Evolutionary conservation across 176 grass and related monocot species (phyloP).

Genomic region (Oryza coarctata): DNA sequence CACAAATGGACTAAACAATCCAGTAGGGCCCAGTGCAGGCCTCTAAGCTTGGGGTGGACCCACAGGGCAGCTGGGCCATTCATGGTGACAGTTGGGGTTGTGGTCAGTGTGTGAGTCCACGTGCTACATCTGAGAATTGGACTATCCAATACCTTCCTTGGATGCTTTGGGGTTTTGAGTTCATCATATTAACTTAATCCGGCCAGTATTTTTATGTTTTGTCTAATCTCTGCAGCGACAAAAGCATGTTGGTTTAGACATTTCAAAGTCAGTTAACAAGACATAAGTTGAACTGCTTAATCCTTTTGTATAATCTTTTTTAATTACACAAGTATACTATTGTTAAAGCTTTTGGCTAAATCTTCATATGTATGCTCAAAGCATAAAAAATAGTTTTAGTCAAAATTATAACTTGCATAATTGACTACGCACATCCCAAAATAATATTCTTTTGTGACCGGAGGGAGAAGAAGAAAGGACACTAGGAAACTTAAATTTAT

Average conservation of each 20-base stretch:
- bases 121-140: neutral
- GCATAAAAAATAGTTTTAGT: too few species aligned
- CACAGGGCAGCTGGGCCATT: conserved; percentile 37
- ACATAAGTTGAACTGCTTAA: neutral
- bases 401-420: too few species aligned
- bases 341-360: too few species aligned
- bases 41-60: neutral
- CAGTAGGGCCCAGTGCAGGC: neutral
- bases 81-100: conserved; percentile 37
- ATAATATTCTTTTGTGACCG: too few species aligned
- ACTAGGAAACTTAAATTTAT: neutral
- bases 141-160: neutral
- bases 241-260: neutral
- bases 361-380: too few species aligned
- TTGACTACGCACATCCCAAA: too few species aligned
- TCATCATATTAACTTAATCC: neutral
- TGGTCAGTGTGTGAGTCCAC: conserved; percentile 22
- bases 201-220: neutral
- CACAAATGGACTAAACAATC: neutral
- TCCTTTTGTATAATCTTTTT: neutral
- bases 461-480: neutral
- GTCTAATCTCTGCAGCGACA: neutral
- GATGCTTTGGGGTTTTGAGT: conserved; percentile 15
- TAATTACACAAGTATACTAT: too few species aligned
- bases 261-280: neutral